Percentiles rank a stretch among this genome's conserved stretches.
Conservation (phyloP, 108 stramenopile species). For the Nitzschia sp. region DNA sequence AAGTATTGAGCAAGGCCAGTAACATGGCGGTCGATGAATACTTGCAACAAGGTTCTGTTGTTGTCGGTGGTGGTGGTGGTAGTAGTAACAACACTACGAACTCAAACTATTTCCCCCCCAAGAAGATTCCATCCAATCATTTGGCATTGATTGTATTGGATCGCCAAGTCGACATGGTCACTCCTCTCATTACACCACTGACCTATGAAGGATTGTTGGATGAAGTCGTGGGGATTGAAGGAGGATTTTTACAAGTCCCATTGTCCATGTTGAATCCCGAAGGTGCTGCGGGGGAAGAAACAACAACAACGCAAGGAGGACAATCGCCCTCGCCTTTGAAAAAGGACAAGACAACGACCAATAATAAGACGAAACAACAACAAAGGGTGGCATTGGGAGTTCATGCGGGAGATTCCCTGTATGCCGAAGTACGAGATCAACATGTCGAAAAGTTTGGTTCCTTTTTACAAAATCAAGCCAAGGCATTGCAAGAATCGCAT, state of each 20-base stretch:
- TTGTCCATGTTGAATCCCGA: neutral
- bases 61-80: neutral
- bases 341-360: conserved; percentile 1
- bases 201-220: conserved; percentile 97
- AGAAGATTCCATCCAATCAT: conserved; percentile 10
- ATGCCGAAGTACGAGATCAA: conserved; percentile 90
- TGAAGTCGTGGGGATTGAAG: conserved; percentile 89
- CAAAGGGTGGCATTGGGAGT: conserved; percentile 65
- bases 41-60: neutral
- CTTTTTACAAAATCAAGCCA: conserved; percentile 93
- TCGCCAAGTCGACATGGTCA: conserved; percentile 90
- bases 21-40: conserved; percentile 71
- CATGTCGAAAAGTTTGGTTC: conserved; percentile 94
- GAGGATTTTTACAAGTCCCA: conserved; percentile 35
- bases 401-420: conserved; percentile 90
- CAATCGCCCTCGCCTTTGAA: conserved; percentile 1
- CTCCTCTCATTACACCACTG: conserved; percentile 93
- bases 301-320: neutral
- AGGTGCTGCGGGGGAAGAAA: too few relatives aligned
- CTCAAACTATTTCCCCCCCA: neutral
- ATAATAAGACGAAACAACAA: neutral
- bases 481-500: conserved; percentile 86
- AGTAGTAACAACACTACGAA: neutral
- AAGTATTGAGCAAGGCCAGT: conserved; percentile 67
- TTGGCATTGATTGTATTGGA: conserved; percentile 87